Evolutionary conservation across 2,329 filamentous ascomycete genomes (phyloP), one percentile per base, ranked within the genome.

Genomic region (Fusarium setosum): DNA sequence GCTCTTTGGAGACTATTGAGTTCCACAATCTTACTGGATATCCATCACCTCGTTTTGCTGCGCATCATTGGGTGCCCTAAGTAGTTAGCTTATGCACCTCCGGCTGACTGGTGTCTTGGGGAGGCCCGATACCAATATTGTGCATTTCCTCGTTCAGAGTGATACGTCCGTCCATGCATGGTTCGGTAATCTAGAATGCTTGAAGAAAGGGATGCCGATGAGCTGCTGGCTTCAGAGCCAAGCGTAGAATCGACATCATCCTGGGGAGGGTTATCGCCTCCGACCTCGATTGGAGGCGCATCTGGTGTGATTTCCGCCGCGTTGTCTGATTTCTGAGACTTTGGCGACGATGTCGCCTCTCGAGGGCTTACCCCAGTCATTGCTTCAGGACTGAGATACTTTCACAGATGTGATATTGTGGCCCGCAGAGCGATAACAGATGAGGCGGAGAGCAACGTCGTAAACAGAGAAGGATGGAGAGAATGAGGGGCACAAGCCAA

Each of bases 21-120:
- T 12, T 8, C 15, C 4, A 3, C n/a, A 20, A 11, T 11, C 54
- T 29, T n/a, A 57, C 55, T 57, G 41, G 15, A 57, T 57, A 20
- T 57, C 47, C 38, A 57, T 40, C 12, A 34, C 32, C 38, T 52
- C 55, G 17, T 52, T 57, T 17, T 50, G 50, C 24, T 57, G 38
- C 24, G 51, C 55, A 7, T 57, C 55, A 2, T 42, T 57, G 5
- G 55, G 40, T 13, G 50, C 47, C 55, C 55, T 57, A 29, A 13
- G 21, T 26, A 17, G 23, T 38, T 21, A 15, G 6, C n/a, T 7
- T 13, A 20, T 17, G 8, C 15, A 10, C 3, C 31, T 5, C 4
- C 13, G n/a, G n/a, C n/a, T n/a, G n/a, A 32, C 17, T 15, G 3
- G 26, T 8, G 3, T 20, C 11, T 12, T 20, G 1, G 12, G 12